These are phyloP conservation scores for Opeltia flavorubescens DNA, from an alignment of 495 filamentous ascomycete species.

Conservation along the genomic window DNA sequence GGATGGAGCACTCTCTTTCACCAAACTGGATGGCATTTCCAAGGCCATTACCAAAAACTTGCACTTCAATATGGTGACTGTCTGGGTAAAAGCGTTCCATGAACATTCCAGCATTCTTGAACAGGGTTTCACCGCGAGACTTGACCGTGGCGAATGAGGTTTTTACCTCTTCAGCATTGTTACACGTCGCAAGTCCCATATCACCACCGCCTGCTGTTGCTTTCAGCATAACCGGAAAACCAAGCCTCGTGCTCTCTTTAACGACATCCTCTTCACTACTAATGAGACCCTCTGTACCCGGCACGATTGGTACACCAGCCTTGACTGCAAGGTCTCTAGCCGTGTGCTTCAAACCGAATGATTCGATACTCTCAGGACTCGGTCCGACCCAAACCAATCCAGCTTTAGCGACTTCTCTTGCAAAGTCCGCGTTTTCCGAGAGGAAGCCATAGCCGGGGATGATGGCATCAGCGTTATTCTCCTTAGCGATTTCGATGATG, in stretches of 20 bases:
- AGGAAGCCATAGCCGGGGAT: conserved; percentile 47
- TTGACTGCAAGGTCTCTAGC: conserved; percentile 35
- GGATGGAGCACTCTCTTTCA: conserved; percentile 33
- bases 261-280: conserved; percentile 32
- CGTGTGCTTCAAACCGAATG: conserved; percentile 43
- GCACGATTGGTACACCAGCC: conserved; percentile 39
- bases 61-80: conserved; percentile 33
- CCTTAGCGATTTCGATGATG: conserved; percentile 35
- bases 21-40: conserved; percentile 29
- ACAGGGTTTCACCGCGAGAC: conserved; percentile 26
- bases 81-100: conserved; percentile 30
- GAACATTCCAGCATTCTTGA: conserved; percentile 33
- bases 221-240: conserved; percentile 45
- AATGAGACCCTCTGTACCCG: conserved; percentile 35
- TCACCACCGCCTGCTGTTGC: conserved; percentile 44
- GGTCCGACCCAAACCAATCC: conserved; percentile 43
- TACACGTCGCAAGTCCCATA: conserved; percentile 36
- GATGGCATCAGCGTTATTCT: conserved; percentile 29
- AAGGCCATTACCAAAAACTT: conserved; percentile 30
- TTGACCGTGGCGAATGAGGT: conserved; percentile 23
- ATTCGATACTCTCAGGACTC: conserved; percentile 34
- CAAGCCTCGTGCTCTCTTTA: conserved; percentile 26
- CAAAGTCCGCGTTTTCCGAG: conserved; percentile 45
- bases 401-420: conserved; percentile 27
- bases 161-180: conserved; percentile 24